Conservation (phyloP, 495 filamentous ascomycete genomes). For the Hypomontagnella monticulosa region DNA sequence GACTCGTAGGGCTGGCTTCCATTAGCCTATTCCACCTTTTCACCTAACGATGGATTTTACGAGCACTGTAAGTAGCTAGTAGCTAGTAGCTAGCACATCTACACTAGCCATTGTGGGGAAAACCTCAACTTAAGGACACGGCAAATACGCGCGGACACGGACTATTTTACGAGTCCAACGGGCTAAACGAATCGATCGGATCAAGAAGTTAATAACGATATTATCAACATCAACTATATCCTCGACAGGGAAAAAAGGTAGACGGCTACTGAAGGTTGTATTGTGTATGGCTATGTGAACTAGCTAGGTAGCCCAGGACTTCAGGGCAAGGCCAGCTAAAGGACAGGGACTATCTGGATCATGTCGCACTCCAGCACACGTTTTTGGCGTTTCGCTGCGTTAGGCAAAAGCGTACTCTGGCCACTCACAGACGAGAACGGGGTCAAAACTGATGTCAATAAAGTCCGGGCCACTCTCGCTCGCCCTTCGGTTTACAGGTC, state of each 20-base stretch:
- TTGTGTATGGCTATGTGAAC: no score
- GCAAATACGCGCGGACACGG: slow-evolving; percentile 2
- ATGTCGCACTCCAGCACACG: slow-evolving; percentile 27
- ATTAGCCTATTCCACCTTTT: slow-evolving; percentile 20
- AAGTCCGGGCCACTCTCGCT: not conserved
- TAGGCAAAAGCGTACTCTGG: slow-evolving; percentile 33
- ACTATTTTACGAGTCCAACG: not conserved
- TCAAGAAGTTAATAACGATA: no score
- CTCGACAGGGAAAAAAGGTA: no score
- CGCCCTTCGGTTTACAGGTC: slow-evolving; percentile 14
- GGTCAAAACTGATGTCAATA: not conserved
- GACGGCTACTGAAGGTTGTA: no score
- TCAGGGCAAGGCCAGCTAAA: not conserved
- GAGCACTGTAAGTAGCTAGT: not conserved
- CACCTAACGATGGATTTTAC: slow-evolving; percentile 27
- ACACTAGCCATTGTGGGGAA: not conserved
- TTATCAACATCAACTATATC: no score
- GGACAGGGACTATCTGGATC: slow-evolving; percentile 20
- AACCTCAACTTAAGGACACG: not conserved
- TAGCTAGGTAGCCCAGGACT: no score
- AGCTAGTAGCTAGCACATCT: not conserved
- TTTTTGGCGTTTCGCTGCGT: slow-evolving; percentile 26
- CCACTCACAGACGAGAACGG: slow-evolving; percentile 24
- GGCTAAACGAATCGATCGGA: not conserved
- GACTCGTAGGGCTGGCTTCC: slow-evolving; percentile 37